These are phyloP conservation scores for Tieghemostelium lacteum DNA, from an alignment of 78 protist genomes.

Conservation along the genomic window DNA sequence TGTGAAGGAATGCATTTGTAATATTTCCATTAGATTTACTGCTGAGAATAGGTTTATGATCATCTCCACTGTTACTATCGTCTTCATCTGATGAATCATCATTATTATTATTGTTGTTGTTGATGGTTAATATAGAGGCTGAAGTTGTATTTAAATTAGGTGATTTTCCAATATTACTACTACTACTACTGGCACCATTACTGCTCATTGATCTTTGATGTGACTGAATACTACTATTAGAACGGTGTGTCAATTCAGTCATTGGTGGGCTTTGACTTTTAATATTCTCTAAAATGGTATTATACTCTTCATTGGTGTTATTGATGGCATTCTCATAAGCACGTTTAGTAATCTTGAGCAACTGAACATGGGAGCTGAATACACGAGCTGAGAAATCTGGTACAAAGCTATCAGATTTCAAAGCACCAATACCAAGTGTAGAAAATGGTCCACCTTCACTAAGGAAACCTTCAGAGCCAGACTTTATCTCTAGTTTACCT, in stretches of 20 bases:
- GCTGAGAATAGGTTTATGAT: conserved; percentile 5
- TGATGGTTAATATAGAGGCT: background rate
- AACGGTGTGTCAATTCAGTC: background rate
- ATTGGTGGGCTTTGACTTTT: background rate
- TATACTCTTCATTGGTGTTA: conserved; percentile 54
- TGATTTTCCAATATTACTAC: background rate
- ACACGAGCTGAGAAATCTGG: conserved; percentile 77
- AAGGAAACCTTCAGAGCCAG: conserved; percentile 74
- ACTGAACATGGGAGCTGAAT: background rate
- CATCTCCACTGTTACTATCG: background rate
- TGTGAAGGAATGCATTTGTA: background rate
- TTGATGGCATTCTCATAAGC: conserved; percentile 33
- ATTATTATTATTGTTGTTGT: background rate
- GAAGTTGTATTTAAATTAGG: background rate
- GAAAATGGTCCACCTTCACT: conserved; percentile 85
- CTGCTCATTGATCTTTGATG: too few relatives aligned
- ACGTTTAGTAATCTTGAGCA: conserved; percentile 14
- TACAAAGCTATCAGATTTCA: conserved; percentile 20
- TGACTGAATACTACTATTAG: too few relatives aligned
- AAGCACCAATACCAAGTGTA: conserved; percentile 70
- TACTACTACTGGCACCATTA: background rate
- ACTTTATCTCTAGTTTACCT: conserved; percentile 75
- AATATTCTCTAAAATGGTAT: background rate
- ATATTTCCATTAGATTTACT: background rate
- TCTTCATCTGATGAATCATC: background rate